phyloP scores from a whole-genome alignment of 305 asterid genomes.

The Rubia peregrina region DNA sequence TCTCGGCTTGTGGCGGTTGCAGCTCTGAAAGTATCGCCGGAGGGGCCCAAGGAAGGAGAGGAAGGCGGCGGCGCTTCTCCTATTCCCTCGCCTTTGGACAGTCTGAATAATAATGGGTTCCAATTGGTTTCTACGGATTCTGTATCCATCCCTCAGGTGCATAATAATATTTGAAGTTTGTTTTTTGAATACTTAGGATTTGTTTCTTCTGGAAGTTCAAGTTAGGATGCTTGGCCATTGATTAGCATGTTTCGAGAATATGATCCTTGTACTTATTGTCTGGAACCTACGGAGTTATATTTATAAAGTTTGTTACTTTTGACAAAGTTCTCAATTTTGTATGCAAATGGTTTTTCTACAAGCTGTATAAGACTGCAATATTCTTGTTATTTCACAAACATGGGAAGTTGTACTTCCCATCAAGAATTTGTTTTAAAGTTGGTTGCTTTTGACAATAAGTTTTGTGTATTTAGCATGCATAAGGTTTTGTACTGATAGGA shows the following conservation, averaged over 20 bases:
- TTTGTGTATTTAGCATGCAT: not conserved
- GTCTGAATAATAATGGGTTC: slow-evolving; percentile 28
- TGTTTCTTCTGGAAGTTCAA: not conserved
- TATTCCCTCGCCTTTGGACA: slow-evolving; percentile 13
- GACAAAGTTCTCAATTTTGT: not conserved
- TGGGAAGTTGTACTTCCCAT: not conserved
- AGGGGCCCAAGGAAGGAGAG: slow-evolving; percentile 36
- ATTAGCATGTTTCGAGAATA: not conserved
- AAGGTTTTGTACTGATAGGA: not conserved
- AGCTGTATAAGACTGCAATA: too few relatives aligned
- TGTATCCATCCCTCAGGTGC: slow-evolving; percentile 43
- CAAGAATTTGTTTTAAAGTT: not conserved
- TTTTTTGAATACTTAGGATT: not conserved
- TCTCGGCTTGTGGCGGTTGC: slow-evolving; percentile 31
- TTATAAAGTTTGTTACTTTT: not conserved
- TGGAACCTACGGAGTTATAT: not conserved
- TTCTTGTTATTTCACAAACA: not conserved
- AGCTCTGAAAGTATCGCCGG: slow-evolving; percentile 23
- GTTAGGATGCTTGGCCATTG: slow-evolving; percentile 4
- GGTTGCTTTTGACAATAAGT: not conserved
- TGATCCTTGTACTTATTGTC: not conserved
- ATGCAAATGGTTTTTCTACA: not conserved
- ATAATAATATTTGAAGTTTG: not conserved
- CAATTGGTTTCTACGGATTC: slow-evolving; percentile 35
- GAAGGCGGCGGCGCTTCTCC: slow-evolving; percentile 21